These are phyloP conservation scores for Takashimella tepidaria DNA, from an alignment of 1,284 basidiomycete genomes.

Conservation along the genomic window DNA sequence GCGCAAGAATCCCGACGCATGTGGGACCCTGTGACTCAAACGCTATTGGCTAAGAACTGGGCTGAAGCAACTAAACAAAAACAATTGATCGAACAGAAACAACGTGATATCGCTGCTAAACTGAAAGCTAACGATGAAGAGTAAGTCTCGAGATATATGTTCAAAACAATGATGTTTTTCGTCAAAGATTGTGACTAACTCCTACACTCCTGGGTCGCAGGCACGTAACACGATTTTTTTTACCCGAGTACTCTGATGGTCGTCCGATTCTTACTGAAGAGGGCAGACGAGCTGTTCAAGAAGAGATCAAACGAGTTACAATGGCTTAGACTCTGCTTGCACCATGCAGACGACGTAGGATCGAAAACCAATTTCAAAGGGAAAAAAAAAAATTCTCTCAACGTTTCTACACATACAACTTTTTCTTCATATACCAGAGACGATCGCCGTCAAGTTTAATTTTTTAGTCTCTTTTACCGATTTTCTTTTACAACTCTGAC, in stretches of 20 bases:
- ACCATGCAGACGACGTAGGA: too few relatives aligned
- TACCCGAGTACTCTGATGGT: conserved; percentile 66
- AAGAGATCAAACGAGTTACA: conserved; percentile 54
- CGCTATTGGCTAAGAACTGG: conserved; percentile 78
- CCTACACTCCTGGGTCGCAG: conserved; percentile 48
- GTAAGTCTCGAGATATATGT: conserved; percentile 54
- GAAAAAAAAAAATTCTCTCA: too few relatives aligned
- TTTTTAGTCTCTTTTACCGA: too few relatives aligned
- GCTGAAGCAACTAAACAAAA: conserved; percentile 83
- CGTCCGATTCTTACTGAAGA: conserved; percentile 65
- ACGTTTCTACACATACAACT: too few relatives aligned
- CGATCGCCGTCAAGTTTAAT: too few relatives aligned
- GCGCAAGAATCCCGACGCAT: conserved; percentile 77
- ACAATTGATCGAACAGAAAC: conserved; percentile 78
- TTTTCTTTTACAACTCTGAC: too few relatives aligned
- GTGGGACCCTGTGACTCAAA: conserved; percentile 79
- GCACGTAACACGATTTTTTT: conserved; percentile 76
- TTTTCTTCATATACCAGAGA: too few relatives aligned
- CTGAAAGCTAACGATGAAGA: conserved; percentile 68
- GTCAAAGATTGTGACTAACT: neutral
- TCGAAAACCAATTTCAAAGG: too few relatives aligned
- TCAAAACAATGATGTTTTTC: neutral
- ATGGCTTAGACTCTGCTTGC: too few relatives aligned
- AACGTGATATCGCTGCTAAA: conserved; percentile 77
- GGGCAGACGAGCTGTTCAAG: conserved; percentile 64